phyloP scores from a whole-genome alignment of 2,329 filamentous ascomycete genomes.

The Metarhizium anisopliae region DNA sequence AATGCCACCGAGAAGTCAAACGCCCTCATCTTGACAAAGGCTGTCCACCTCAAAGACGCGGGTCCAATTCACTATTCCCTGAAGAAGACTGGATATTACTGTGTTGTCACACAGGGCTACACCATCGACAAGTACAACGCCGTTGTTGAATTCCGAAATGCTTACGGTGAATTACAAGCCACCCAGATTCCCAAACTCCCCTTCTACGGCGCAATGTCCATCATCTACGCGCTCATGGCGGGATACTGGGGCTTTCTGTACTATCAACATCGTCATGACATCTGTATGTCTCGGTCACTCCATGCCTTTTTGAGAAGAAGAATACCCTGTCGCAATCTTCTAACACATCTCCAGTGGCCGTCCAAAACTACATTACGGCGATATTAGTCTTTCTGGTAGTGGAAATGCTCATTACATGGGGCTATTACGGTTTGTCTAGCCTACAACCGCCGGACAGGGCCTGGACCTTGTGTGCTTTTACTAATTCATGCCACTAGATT shows the following conservation, averaged over 20 bases:
- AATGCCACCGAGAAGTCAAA: conserved; percentile 66
- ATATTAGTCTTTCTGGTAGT: conserved; percentile 90
- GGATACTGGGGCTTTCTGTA: conserved; percentile 89
- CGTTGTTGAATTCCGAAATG: conserved; percentile 86
- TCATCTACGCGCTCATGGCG: conserved; percentile 82
- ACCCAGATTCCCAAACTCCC: conserved; percentile 95
- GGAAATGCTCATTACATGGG: conserved; percentile 98
- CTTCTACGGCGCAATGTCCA: conserved; percentile 91
- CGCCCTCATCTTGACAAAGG: conserved; percentile 67
- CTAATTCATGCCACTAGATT: conserved; percentile 52
- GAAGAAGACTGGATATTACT: conserved; percentile 92
- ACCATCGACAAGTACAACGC: conserved; percentile 63
- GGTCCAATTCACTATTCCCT: conserved; percentile 72
- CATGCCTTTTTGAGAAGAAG: background rate
- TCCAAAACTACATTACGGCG: conserved; percentile 98
- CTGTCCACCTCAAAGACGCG: conserved; percentile 71
- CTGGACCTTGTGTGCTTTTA: background rate
- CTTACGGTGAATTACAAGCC: conserved; percentile 90
- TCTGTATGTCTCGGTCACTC: conserved; percentile 44
- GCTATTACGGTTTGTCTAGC: conserved; percentile 68
- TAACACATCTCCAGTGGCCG: conserved; percentile 52
- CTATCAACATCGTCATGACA: conserved; percentile 87
- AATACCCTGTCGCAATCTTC: background rate
- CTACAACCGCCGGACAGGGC: background rate
- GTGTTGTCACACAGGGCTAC: conserved; percentile 70